Base-by-base conservation (phyloP, 140 eudicot genomes). In the Erigeron philadelphicus region DNA sequence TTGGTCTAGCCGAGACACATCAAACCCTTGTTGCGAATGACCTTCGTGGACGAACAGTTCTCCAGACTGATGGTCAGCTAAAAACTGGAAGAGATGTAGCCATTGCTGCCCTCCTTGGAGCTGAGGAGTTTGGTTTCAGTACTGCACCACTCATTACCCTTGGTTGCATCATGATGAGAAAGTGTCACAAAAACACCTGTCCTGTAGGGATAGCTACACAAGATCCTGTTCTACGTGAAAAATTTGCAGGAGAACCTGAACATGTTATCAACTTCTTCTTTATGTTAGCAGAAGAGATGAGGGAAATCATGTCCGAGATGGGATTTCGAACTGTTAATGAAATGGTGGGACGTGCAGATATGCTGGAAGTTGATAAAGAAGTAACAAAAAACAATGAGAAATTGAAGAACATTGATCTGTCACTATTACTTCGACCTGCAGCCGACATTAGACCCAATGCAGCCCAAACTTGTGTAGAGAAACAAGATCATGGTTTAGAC, bases 181-280 rank as follows among this genome's bases (percentile, higher is more conserved):
- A 94, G 67, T 94, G 99, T 66, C 99, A 94, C 61, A 94, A 94
- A 60, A 94, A 94, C 83, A 94, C 99, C 1, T 94, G 99, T 42
- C 99, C 99, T 0, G 99, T 89, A 7, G 99, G 99, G 38, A 94
- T 94, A 42, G 99, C 99, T 17, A 94, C 99, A 8, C 99, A 94
- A 75, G 99, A 94, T 76, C 99, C 99, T 6, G 95, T 94, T 54
- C 97, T 94, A 9, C 73, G 97, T 65, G 97, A 85, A 67, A 94
- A 94, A 56, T 94, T 94, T 64, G 97, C 99, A 8, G 99, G 99
- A 7, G 95, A 94, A 62, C 97, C 99, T 0, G 97, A 89, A 64
- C 99, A 94, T 21, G 99, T 94, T n/a, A 94, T 94, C 65, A 94
- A 94, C 62, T 94, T 94, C 83, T 94, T 94, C 79, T 94, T 94